phyloP scores from a whole-genome alignment of 768 basidiomycete species.

The Asterophora parasitica region DNA sequence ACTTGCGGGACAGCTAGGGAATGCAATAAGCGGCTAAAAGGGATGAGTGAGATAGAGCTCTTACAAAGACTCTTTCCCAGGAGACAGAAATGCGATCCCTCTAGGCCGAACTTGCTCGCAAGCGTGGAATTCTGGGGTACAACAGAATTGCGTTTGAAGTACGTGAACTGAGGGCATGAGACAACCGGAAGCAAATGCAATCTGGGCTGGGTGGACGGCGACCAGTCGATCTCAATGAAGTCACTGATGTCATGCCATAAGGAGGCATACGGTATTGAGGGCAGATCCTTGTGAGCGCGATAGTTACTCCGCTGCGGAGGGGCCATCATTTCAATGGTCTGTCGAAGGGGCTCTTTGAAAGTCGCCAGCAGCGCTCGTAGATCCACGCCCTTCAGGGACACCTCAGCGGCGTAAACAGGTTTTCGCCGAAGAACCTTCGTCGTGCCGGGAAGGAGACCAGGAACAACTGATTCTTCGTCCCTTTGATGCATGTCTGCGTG shows the following conservation, averaged over 20 bases:
- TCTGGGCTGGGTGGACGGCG: conserved; percentile 44
- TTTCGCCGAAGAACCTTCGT: conserved; percentile 66
- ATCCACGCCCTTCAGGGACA: conserved; percentile 71
- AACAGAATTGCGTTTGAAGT: conserved; percentile 60
- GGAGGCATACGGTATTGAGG: conserved; percentile 37
- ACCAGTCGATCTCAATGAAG: conserved; percentile 76
- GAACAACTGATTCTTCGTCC: conserved; percentile 68
- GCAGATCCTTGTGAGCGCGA: conserved; percentile 41
- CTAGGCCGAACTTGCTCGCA: conserved; percentile 79
- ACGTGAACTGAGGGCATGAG: conserved; percentile 80
- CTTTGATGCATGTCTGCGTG: conserved; percentile 92
- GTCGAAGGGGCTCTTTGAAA: conserved; percentile 71
- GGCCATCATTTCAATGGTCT: conserved; percentile 43
- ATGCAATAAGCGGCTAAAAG: conserved; percentile 4
- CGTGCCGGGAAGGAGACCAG: conserved; percentile 52
- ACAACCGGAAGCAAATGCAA: conserved; percentile 69
- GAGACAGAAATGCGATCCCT: conserved; percentile 78
- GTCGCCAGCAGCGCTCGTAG: conserved; percentile 74
- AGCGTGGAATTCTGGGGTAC: conserved; percentile 35
- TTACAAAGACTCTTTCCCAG: conserved; percentile 68
- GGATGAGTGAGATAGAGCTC: conserved; percentile 19
- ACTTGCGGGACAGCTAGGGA: conserved; percentile 50
- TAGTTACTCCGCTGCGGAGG: conserved; percentile 46
- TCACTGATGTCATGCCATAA: conserved; percentile 79
- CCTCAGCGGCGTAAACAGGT: conserved; percentile 84